Evolutionary conservation across 148 eudicot species (phyloP), one percentile per base, ranked within the genome.

Genomic region (Nyssa sinensis): DNA sequence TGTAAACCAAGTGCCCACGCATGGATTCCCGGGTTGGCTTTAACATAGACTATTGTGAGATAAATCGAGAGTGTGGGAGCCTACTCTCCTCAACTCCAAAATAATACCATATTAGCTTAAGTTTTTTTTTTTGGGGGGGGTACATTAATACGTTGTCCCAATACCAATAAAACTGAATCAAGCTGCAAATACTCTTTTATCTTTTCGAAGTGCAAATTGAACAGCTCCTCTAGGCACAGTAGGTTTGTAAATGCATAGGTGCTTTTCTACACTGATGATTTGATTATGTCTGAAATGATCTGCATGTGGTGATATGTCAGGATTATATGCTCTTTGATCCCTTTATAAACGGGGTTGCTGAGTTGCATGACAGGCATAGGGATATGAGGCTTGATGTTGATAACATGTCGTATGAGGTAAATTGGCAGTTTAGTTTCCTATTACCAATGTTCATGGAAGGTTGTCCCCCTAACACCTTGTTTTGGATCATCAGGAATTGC

Each of bases 301-400:
- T 70, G 31, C 64, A 33, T 34, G 30, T 57, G 14, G n/a, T 31
- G 3, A 33, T 73, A 34, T 70, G 59, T 49, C 84, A 92, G 96
- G 96, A 92, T 79, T 84, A 83, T 74, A 85, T 86, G 90, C 33
- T 90, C 55, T 84, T 92, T 75, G 96, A 92, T 81, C 98, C 84
- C 65, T 86, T 77, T 79, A 81, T 75, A 47, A 77, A 75, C 58
- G 94, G 91, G 70, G 74, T 86, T 84, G 86, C 90, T 55, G 98
- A 90, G 83, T 76, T 88, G 81, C 93, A 90, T 49, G 98, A 94
- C 76, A 87, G 91, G 81, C 97, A 95, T 74, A 86, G 92, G 79
- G 97, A 90, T 69, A 92, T 95, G 97, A 82, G 98, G 75, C 98
- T 95, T 69, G 98, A 95, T 82, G 94, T 95, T 71, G 98, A 95